Evolutionary conservation across 352 stramenopile species (phyloP).

Genomic region (Globisporangium iwayamae): DNA sequence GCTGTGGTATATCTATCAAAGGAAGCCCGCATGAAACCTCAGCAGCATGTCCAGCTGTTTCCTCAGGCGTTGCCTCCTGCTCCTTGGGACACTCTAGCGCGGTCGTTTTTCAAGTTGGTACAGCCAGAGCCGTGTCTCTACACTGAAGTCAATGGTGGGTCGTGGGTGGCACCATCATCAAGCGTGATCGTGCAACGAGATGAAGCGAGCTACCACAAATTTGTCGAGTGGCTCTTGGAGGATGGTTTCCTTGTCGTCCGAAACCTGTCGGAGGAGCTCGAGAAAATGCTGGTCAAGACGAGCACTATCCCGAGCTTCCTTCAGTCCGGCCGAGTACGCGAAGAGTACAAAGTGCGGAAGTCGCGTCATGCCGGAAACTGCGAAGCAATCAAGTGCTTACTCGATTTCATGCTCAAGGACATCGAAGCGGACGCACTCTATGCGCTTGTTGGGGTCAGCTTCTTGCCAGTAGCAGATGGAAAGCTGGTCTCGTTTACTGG

Average conservation of each 20-base stretch:
- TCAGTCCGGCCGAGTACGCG: slow-evolving; percentile 29
- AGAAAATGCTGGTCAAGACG: slow-evolving; percentile 46
- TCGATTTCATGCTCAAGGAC: slow-evolving; percentile 55
- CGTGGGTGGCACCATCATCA: slow-evolving; percentile 38
- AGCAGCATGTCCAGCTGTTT: slow-evolving; percentile 40
- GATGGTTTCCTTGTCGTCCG: slow-evolving; percentile 44
- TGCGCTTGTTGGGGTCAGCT: slow-evolving; percentile 41
- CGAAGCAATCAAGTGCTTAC: slow-evolving; percentile 29
- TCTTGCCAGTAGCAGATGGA: slow-evolving; percentile 59
- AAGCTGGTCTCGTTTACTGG: slow-evolving; percentile 37
- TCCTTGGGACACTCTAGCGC: slow-evolving; percentile 47
- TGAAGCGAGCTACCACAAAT: slow-evolving; percentile 26
- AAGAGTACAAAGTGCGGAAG: slow-evolving; percentile 32
- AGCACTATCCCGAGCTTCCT: slow-evolving; percentile 39
- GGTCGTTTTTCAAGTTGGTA: slow-evolving; percentile 42
- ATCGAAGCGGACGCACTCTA: slow-evolving; percentile 19
- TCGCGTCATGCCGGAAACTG: slow-evolving; percentile 42
- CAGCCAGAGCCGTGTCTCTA: slow-evolving; percentile 40
- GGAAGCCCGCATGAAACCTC: slow-evolving; percentile 25
- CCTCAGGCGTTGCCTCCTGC: slow-evolving; percentile 41
- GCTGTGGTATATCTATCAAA: slow-evolving; percentile 34
- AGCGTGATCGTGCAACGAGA: slow-evolving; percentile 43
- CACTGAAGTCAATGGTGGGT: slow-evolving; percentile 31
- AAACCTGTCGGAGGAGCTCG: slow-evolving; percentile 44
- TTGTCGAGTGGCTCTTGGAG: slow-evolving; percentile 43